Percentiles rank a stretch among this genome's conserved stretches.
phyloP scores from a whole-genome alignment of 768 basidiomycete species.

The Daedalea quercina region DNA sequence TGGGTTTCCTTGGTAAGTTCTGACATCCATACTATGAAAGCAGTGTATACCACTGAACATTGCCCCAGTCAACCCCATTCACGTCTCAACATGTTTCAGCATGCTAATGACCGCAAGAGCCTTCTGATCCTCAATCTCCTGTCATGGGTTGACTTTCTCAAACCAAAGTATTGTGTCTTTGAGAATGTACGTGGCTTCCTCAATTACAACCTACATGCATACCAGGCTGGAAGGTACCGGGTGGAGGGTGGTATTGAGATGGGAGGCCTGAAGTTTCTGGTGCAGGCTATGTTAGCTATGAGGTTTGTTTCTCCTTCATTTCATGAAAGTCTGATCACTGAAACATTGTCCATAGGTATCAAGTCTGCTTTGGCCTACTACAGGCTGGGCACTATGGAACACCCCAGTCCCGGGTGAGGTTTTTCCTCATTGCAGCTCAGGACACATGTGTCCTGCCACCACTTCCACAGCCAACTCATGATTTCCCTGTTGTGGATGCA shows the following conservation, averaged over 20 bases:
- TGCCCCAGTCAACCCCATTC: conserved; percentile 65
- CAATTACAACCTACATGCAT: conserved; percentile 30
- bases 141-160: conserved; percentile 36
- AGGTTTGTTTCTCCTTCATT: conserved; percentile 34
- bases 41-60: not conserved
- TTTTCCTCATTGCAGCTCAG: conserved; percentile 42
- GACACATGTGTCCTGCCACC: conserved; percentile 29
- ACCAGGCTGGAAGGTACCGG: conserved; percentile 32
- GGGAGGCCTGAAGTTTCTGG: conserved; percentile 68
- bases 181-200: conserved; percentile 45
- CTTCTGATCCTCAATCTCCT: conserved; percentile 58
- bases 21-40: not conserved
- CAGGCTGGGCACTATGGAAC: conserved; percentile 44
- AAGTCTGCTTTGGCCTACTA: conserved; percentile 34
- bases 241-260: conserved; percentile 59
- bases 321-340: not conserved
- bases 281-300: conserved; percentile 57
- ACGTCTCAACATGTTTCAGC: conserved; percentile 61
- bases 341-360: conserved; percentile 29
- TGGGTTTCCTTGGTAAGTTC: conserved; percentile 69
- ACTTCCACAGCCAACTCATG: conserved; percentile 38
- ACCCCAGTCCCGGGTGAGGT: conserved; percentile 38
- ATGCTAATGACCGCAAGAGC: conserved; percentile 59
- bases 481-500: conserved; percentile 29
- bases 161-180: conserved; percentile 38